Conservation (phyloP, 2,329 filamentous ascomycete species). For the Verticillium tricorpus region DNA sequence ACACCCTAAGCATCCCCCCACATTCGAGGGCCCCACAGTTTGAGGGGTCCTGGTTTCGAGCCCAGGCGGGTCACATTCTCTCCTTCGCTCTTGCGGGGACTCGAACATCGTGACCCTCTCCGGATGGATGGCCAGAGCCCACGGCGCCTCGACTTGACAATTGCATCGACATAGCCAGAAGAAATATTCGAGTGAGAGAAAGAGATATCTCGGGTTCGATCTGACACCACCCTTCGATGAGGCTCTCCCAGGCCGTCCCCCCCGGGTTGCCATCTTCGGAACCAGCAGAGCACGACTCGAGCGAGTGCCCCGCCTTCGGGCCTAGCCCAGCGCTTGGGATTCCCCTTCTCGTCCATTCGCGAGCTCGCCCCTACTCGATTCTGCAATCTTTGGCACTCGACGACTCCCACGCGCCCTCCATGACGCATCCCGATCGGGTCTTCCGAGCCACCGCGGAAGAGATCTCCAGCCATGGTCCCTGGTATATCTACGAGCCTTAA, state of each 20-base stretch:
- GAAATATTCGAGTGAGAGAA: no score
- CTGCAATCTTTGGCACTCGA: slow-evolving; percentile 7
- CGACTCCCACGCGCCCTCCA: background rate
- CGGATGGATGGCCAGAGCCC: background rate
- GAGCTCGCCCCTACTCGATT: slow-evolving; percentile 3
- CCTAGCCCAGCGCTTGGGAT: background rate
- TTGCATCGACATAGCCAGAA: background rate
- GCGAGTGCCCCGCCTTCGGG: background rate
- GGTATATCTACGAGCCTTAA: slow-evolving; percentile 6
- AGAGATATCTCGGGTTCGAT: background rate
- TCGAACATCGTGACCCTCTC: background rate
- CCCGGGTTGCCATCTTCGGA: slow-evolving; percentile 13
- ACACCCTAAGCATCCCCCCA: background rate
- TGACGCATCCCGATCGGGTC: slow-evolving; percentile 5
- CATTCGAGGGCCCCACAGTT: background rate
- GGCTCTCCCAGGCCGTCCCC: slow-evolving; percentile 8
- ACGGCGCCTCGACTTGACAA: background rate
- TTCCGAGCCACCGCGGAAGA: slow-evolving; percentile 7
- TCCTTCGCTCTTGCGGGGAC: background rate
- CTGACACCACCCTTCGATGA: background rate
- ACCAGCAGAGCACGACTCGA: background rate
- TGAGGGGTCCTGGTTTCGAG: background rate
- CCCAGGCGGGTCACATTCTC: background rate
- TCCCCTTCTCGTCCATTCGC: background rate
- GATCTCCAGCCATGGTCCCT: slow-evolving; percentile 1